A percentile compares a stretch with the other conserved stretches of the same genome.
These are phyloP conservation scores for Candida bentonensis DNA, from an alignment of 805 yeast species.

Conservation along the genomic window DNA sequence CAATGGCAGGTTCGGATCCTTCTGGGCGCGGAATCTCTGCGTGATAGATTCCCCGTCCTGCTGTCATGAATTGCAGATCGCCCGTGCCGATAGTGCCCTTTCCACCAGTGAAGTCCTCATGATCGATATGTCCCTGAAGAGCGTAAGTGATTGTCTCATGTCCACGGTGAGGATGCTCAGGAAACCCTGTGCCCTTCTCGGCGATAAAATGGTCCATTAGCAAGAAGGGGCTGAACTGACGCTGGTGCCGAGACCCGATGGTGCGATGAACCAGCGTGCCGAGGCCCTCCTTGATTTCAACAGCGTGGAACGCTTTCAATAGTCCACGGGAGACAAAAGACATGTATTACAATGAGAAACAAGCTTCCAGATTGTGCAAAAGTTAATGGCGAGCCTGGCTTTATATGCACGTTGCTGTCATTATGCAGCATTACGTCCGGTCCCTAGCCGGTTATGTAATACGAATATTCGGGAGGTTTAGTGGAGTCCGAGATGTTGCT, in stretches of 20 bases:
- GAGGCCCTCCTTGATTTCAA: not conserved
- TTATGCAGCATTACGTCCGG: too few species aligned
- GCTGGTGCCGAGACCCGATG: not conserved
- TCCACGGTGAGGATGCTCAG: conserved; percentile 58
- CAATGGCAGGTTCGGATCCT: conserved; percentile 31
- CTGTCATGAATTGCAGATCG: conserved; percentile 88
- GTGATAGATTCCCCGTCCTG: conserved; percentile 78
- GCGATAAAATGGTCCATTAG: not conserved
- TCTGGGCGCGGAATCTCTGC: conserved; percentile 67
- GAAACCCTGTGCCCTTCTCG: not conserved
- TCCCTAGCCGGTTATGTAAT: too few species aligned
- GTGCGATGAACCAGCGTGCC: not conserved
- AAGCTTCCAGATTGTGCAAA: not conserved
- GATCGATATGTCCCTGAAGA: conserved; percentile 54
- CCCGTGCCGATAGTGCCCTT: conserved; percentile 65
- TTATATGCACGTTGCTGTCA: too few species aligned
- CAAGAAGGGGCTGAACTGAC: not conserved
- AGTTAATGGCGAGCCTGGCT: too few species aligned
- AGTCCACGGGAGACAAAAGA: not conserved
- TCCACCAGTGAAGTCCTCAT: conserved; percentile 81
- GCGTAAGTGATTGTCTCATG: conserved; percentile 68
- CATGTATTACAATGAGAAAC: not conserved
- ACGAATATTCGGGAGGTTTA: too few species aligned
- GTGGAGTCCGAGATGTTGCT: too few species aligned
- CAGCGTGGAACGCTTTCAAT: not conserved